phyloP scores from a whole-genome alignment of 768 basidiomycete genomes.

The Hemileccinum impolitum region DNA sequence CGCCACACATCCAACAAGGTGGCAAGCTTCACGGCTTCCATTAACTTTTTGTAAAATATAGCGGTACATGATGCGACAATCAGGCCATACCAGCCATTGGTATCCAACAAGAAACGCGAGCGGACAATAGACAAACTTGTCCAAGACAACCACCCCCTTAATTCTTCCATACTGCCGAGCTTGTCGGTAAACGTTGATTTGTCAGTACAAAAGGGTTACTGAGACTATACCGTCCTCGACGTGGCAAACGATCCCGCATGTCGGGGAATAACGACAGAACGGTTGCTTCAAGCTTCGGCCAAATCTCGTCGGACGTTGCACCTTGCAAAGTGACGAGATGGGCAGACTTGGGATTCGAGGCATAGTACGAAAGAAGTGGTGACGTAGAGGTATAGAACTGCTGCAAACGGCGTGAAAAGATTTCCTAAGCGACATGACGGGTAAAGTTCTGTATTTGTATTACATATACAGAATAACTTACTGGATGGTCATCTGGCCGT shows the following conservation, averaged over 20 bases:
- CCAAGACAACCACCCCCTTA: constrained; percentile 2
- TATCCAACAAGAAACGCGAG: constrained; percentile 3
- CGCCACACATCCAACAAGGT: background rate
- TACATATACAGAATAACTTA: constrained; percentile 36
- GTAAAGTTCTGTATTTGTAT: constrained; percentile 4
- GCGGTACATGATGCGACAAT: constrained; percentile 10
- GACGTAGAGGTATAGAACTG: constrained; percentile 79
- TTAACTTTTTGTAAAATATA: constrained; percentile 1
- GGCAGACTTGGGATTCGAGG: constrained; percentile 37
- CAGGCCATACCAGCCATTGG: constrained; percentile 1
- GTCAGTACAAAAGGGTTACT: constrained; percentile 48
- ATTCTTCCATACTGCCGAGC: constrained; percentile 15
- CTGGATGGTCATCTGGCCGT: constrained; percentile 87
- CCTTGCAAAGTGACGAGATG: constrained; percentile 61
- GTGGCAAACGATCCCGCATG: constrained; percentile 50
- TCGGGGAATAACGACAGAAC: constrained; percentile 57
- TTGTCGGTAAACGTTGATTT: constrained; percentile 10
- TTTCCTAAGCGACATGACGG: constrained; percentile 50
- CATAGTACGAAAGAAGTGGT: constrained; percentile 75
- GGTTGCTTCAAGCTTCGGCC: constrained; percentile 72
- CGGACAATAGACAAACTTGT: background rate
- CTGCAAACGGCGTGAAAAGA: constrained; percentile 70
- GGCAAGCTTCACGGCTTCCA: background rate
- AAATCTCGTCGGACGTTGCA: constrained; percentile 83
- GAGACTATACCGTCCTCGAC: constrained; percentile 48